phyloP scores from a whole-genome alignment of 331 rosid genomes.

The Pyrus hybrid region DNA sequence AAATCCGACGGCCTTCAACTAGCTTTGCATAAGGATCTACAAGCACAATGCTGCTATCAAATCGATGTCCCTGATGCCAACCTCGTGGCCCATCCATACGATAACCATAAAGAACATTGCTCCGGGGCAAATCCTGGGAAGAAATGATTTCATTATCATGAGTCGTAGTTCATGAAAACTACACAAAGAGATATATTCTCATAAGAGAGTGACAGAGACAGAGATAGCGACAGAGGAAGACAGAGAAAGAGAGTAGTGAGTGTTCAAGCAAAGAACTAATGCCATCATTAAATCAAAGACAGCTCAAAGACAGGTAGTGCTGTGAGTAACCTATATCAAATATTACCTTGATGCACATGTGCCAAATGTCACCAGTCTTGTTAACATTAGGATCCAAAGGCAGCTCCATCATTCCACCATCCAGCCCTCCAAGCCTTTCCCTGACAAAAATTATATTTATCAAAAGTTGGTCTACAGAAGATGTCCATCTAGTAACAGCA shows the following conservation, averaged over 20 bases:
- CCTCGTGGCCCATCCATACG: slow-evolving; percentile 72
- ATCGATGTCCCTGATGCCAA: slow-evolving; percentile 84
- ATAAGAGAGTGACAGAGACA: too few species aligned
- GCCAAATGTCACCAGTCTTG: slow-evolving; percentile 97
- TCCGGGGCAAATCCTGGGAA: slow-evolving; percentile 67
- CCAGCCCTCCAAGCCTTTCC: slow-evolving; percentile 31
- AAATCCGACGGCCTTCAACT: slow-evolving; percentile 73
- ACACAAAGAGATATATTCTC: too few species aligned
- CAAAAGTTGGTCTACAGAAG: neutral
- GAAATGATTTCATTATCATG: neutral
- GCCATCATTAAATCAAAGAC: neutral
- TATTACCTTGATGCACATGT: slow-evolving; percentile 69
- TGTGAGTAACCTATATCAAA: slow-evolving; percentile 18
- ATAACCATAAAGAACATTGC: slow-evolving; percentile 76
- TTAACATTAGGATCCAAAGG: slow-evolving; percentile 65
- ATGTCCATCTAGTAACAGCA: neutral
- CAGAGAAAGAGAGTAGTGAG: neutral
- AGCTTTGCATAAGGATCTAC: slow-evolving; percentile 93
- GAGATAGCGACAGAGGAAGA: too few species aligned
- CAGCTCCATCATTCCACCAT: slow-evolving; percentile 55
- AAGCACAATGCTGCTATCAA: slow-evolving; percentile 67
- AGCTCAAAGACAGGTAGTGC: neutral
- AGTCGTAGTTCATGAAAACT: neutral
- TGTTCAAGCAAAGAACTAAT: neutral
- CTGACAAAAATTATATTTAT: slow-evolving; percentile 22